phyloP scores from a whole-genome alignment of 768 basidiomycete genomes.

The Pulveroboletus sp. region DNA sequence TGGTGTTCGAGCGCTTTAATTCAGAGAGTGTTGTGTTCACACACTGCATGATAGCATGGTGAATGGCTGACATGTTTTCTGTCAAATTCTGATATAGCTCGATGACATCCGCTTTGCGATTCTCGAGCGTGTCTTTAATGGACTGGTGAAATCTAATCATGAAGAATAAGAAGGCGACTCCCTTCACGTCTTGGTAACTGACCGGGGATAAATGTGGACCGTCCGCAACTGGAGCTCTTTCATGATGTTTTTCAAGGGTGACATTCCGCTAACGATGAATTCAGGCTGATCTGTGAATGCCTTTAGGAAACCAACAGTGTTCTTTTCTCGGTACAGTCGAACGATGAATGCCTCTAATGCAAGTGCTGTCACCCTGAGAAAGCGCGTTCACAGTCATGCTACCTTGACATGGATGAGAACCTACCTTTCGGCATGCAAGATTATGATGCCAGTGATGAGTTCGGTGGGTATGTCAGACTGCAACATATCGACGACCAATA shows the following conservation, averaged over 20 bases:
- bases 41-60: constrained; percentile 87
- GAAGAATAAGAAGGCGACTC: neutral
- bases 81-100: constrained; percentile 87
- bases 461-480: constrained; percentile 79
- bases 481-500: constrained; percentile 93
- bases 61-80: constrained; percentile 86
- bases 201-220: constrained; percentile 94
- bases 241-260: constrained; percentile 88
- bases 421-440: constrained; percentile 89
- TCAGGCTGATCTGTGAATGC: constrained; percentile 98
- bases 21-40: constrained; percentile 89
- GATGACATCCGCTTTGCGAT: constrained; percentile 84
- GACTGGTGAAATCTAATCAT: constrained; percentile 77
- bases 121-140: constrained; percentile 76
- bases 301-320: constrained; percentile 87
- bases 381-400: neutral
- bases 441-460: constrained; percentile 82
- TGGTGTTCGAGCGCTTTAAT: constrained; percentile 81
- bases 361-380: constrained; percentile 72
- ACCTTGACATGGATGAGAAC: constrained; percentile 8
- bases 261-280: constrained; percentile 86
- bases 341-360: constrained; percentile 91
- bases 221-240: constrained; percentile 85
- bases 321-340: constrained; percentile 84
- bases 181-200: constrained; percentile 6